Evolutionary conservation across 2,329 filamentous ascomycete species (phyloP), one percentile per base, ranked within the genome.

Genomic region (Pseudocercospora eumusae): DNA sequence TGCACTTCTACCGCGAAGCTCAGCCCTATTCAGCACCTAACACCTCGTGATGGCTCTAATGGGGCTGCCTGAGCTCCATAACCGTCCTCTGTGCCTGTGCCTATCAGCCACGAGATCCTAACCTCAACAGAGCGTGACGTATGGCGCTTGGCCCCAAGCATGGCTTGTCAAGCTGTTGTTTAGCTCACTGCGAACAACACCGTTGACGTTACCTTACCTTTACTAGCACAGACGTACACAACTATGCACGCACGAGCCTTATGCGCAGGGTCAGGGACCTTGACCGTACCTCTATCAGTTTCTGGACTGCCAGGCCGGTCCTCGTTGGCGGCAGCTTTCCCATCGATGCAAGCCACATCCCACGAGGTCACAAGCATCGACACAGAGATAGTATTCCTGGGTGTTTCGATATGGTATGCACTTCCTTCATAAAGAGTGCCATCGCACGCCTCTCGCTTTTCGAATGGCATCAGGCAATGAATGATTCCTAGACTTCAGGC

Each of bases 61-160:
- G 44, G 54, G 61, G 62, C 61, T 62, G 57, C 61, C 61, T 65
- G 61, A 65, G 52, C 52, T 57, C 56, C 60, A 52, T 57, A 57
- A 18, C 36, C 28, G n/a, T 54, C n/a, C 27, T 57, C 23, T 18
- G 15, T 47, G 40, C 25, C 33, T 45, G 55, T 31, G 45, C 61
- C 57, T 54, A 57, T 49, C 42, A 63, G 50, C 42, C 61, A 47
- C 54, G 55, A 47, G 36, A 28, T 54, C 18, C 52, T 54, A 20
- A 61, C 55, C 49, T 55, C 54, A 56, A 42, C 58, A 31, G 44
- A 10, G 50, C 4, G 52, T 64, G 60, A 66, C 60, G 65, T 66
- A 61, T 59, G 60, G 56, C 60, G 55, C 33, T 53, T 54, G 15
- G 7, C 23, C 52, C 27, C 28, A 54, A 25, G 28, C 40, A 54